Evolutionary conservation across 495 filamentous ascomycete genomes (phyloP).

Genomic region (Trichoderma asperelloides): DNA sequence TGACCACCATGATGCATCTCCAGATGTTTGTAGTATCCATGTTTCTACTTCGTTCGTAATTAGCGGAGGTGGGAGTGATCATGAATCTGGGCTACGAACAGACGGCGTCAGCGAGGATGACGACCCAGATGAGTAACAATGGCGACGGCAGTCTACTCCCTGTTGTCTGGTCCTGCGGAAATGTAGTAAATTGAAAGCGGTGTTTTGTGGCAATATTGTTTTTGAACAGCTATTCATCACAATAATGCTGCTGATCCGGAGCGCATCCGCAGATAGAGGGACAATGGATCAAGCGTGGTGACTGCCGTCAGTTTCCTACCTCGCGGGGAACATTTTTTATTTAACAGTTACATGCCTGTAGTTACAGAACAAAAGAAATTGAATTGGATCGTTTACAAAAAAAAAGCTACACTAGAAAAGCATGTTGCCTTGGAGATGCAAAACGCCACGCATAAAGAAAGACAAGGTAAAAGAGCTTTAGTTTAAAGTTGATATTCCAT

Average conservation of each 20-base stretch:
- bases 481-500: not conserved
- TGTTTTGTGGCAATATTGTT: not conserved
- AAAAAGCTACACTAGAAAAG: not conserved
- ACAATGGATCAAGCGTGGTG: conserved; percentile 35
- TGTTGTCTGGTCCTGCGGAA: conserved; percentile 44
- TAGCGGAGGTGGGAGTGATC: conserved; percentile 21
- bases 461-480: not conserved
- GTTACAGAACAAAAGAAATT: conserved; percentile 6
- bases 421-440: too few relatives aligned
- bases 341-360: not conserved
- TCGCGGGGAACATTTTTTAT: conserved; percentile 5
- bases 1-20: conserved; percentile 28
- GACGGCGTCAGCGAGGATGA: conserved; percentile 32
- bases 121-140: conserved; percentile 33
- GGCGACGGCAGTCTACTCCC: conserved; percentile 42
- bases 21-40: conserved; percentile 37
- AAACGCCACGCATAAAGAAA: not conserved
- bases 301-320: conserved; percentile 23
- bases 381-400: conserved; percentile 3
- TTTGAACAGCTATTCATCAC: too few relatives aligned
- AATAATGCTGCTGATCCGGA: not conserved
- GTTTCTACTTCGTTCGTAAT: conserved; percentile 18
- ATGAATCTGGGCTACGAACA: conserved; percentile 24
- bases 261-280: conserved; percentile 35
- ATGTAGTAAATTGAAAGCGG: not conserved